phyloP scores from a whole-genome alignment of 139 green algal genomes.

The Volvox africanus region DNA sequence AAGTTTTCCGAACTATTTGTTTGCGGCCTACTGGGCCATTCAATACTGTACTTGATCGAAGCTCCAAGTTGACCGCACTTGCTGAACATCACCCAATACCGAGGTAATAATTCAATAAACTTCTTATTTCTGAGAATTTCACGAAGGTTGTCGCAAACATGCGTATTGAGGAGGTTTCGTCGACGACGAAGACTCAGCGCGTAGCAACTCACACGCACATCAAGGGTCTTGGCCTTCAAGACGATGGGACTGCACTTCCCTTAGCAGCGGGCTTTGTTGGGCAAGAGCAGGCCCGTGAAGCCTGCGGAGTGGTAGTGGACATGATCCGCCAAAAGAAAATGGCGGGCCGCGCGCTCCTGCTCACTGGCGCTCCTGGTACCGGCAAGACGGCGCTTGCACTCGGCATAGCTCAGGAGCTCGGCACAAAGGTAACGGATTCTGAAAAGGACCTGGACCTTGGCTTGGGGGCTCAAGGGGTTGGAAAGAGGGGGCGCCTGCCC shows the following conservation, averaged over 20 bases:
- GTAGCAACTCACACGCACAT: constrained; percentile 99
- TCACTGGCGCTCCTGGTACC: constrained; percentile 96
- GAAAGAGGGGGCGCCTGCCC: background rate
- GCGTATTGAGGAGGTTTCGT: constrained; percentile 96
- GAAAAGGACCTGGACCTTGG: background rate
- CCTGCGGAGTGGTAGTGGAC: constrained; percentile 97
- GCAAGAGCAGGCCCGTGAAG: constrained; percentile 94
- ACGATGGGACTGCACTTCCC: constrained; percentile 84
- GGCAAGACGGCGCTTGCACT: constrained; percentile 99
- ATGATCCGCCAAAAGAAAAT: constrained; percentile 99
- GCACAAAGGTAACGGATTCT: constrained; percentile 68
- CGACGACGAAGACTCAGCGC: constrained; percentile 93
- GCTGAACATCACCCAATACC: background rate
- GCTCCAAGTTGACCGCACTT: background rate
- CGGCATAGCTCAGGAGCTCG: constrained; percentile 96
- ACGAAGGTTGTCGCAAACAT: constrained; percentile 41
- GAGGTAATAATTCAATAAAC: background rate
- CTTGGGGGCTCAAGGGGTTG: background rate
- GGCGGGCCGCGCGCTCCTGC: constrained; percentile 94
- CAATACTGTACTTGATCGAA: background rate
- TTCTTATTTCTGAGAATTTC: background rate
- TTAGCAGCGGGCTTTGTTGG: constrained; percentile 94
- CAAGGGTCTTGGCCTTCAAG: constrained; percentile 93
- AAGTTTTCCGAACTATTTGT: too few species aligned
- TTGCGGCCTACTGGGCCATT: too few species aligned